Percentiles rank a stretch among this genome's conserved stretches.
Conservation (phyloP, 495 filamentous ascomycete genomes). For the Penicillium parvum region DNA sequence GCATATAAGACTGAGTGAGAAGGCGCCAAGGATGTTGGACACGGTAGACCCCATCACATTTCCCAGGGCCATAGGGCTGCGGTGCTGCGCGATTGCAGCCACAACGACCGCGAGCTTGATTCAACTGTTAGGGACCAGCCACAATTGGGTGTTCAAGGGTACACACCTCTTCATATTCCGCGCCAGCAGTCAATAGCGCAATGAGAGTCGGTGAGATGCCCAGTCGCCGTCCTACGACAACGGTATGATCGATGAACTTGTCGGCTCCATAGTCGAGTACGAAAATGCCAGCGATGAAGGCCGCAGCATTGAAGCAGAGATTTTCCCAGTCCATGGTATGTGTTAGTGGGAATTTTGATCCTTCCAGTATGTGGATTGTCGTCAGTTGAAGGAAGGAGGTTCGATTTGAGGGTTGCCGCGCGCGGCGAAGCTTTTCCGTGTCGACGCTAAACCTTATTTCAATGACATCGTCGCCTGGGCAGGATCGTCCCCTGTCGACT, state of each 20-base stretch:
- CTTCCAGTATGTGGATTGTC: too few species aligned
- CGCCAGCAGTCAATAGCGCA: constrained; percentile 50
- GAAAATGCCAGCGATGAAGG: constrained; percentile 22
- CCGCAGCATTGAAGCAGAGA: constrained; percentile 20
- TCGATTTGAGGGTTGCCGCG: too few species aligned
- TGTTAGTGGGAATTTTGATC: too few species aligned
- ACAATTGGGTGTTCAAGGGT: neutral
- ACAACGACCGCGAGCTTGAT: constrained; percentile 50
- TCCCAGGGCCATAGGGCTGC: constrained; percentile 48
- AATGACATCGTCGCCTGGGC: too few species aligned
- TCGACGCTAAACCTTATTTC: too few species aligned
- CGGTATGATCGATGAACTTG: constrained; percentile 51
- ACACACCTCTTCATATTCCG: constrained; percentile 53
- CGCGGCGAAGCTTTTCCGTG: too few species aligned
- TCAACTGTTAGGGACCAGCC: neutral
- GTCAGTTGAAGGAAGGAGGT: too few species aligned
- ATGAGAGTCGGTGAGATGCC: constrained; percentile 47
- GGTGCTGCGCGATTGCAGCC: constrained; percentile 41
- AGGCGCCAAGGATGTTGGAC: constrained; percentile 54
- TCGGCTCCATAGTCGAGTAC: constrained; percentile 29
- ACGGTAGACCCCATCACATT: constrained; percentile 54
- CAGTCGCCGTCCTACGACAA: constrained; percentile 42
- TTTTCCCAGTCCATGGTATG: constrained; percentile 17
- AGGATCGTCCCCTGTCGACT: too few species aligned
- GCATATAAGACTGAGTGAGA: constrained; percentile 49